Conservation (phyloP, 257 asterid species). For the Rauvolfia tetraphylla region DNA sequence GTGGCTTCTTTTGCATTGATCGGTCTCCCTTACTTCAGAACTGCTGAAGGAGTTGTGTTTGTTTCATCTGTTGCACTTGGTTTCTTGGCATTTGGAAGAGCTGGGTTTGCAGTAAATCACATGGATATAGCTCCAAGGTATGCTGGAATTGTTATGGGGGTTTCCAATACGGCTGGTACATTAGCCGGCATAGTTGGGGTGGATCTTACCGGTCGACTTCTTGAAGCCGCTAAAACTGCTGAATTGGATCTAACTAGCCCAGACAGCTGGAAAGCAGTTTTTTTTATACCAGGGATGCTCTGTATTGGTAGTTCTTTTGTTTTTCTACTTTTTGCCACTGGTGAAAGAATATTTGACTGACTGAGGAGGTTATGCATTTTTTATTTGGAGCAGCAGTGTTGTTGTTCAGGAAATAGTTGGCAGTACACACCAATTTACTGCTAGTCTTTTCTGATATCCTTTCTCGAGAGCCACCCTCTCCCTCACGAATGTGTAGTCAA, state of each 20-base stretch:
- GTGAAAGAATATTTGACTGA: conserved; percentile 94
- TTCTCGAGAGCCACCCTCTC: background rate
- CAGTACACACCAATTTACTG: background rate
- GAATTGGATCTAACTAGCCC: conserved; percentile 62
- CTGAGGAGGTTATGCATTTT: conserved; percentile 6
- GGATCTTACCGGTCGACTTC: conserved; percentile 82
- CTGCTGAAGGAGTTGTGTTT: conserved; percentile 62
- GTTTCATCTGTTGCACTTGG: conserved; percentile 89
- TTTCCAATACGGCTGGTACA: conserved; percentile 92
- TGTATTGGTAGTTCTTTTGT: conserved; percentile 70
- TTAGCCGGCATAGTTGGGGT: conserved; percentile 91
- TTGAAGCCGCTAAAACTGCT: conserved; percentile 75
- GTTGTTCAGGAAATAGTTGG: conserved; percentile 6
- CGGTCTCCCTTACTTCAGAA: conserved; percentile 69
- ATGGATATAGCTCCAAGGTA: conserved; percentile 94
- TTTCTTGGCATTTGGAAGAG: conserved; percentile 91
- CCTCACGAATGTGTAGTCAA: background rate
- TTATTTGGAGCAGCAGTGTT: conserved; percentile 1
- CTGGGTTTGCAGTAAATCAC: conserved; percentile 93
- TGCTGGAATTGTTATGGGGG: conserved; percentile 96
- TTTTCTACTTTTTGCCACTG: conserved; percentile 67
- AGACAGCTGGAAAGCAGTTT: conserved; percentile 85
- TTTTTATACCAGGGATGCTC: conserved; percentile 69
- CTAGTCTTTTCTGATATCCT: conserved; percentile 8
- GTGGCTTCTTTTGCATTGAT: conserved; percentile 73